Base-by-base conservation (phyloP, 2,329 filamentous ascomycete genomes). In the Fonsecaea erecta region DNA sequence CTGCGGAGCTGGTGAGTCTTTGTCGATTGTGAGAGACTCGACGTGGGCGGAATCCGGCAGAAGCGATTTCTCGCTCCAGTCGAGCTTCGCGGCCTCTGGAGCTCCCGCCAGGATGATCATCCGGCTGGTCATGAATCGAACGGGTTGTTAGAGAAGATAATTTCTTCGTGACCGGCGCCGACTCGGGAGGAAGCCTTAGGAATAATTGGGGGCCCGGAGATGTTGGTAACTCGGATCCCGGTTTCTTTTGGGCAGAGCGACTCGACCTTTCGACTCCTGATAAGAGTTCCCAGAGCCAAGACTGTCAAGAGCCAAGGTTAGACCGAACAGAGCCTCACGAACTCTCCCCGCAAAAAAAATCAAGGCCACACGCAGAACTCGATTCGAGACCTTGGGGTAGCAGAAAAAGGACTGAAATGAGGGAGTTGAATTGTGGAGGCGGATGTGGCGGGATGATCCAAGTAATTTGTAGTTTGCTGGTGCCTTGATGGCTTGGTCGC, bases 71-170 rank as follows among this genome's bases (percentile, higher is more conserved):
- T 72, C 71, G 58, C 68, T 70, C 71, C 71, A 72, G 37, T 71
- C 70, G 56, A 72, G 70, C 54, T 67, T 65, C 40, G 53, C 56
- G 6, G 65, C 32, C 53, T 68, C 68, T 14, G 71, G 71, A n/a
- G 70, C 71, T 18, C 70, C 71, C 37, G 71, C 66, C 60, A 72
- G 68, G 60, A 71, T 66, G 56, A 72, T 72, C 54, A 69, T 71
- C 30, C 68, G 68, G 57, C 57, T 60, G 52, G 70, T 68, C 71
- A 72, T 72, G 55, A 58, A 59, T 18, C 34, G 32, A 32, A 30
- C 46, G 32, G 18, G 26, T 6, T 5, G n/a, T 9, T 8, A 3
- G n/a, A 24, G 30, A 26, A n/a, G 52, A n/a, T n/a, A n/a, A n/a
- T 24, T 32, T 24, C 18, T 48, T 12, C 9, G 12, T 12, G 43